These are phyloP conservation scores for Bacidia gigantensis DNA, from an alignment of 495 filamentous ascomycete genomes.

Conservation along the genomic window DNA sequence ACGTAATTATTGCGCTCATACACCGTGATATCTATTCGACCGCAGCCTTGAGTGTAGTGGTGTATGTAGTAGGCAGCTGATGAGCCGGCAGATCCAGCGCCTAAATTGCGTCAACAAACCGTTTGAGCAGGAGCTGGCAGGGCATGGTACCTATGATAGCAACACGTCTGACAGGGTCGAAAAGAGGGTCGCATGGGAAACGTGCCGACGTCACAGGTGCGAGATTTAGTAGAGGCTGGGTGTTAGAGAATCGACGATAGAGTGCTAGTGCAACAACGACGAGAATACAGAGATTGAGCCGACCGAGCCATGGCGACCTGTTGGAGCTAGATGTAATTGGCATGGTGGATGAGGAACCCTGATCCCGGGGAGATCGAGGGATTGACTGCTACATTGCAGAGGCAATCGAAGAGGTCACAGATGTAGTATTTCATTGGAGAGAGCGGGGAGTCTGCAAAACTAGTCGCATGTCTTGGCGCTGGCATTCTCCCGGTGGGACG, in stretches of 20 bases:
- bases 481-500: too few relatives aligned
- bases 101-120: constrained; percentile 29
- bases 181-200: constrained; percentile 2
- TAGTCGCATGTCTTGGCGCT: too few relatives aligned
- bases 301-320: too few relatives aligned
- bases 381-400: too few relatives aligned
- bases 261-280: background rate
- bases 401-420: too few relatives aligned
- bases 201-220: background rate
- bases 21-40: constrained; percentile 59
- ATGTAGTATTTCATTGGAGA: too few relatives aligned
- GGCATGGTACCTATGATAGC: constrained; percentile 33
- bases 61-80: constrained; percentile 74
- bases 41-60: constrained; percentile 40
- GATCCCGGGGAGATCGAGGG: too few relatives aligned
- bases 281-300: background rate
- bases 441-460: too few relatives aligned
- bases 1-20: constrained; percentile 71
- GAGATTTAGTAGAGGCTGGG: background rate
- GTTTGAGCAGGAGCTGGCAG: background rate
- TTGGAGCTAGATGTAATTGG: too few relatives aligned
- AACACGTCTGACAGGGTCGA: constrained; percentile 25
- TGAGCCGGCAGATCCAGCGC: constrained; percentile 79
- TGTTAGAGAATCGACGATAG: background rate
- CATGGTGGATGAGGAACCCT: too few relatives aligned